These are phyloP conservation scores for Penicillium sp. DNA, from an alignment of 2,329 filamentous ascomycete genomes.

Conservation along the genomic window DNA sequence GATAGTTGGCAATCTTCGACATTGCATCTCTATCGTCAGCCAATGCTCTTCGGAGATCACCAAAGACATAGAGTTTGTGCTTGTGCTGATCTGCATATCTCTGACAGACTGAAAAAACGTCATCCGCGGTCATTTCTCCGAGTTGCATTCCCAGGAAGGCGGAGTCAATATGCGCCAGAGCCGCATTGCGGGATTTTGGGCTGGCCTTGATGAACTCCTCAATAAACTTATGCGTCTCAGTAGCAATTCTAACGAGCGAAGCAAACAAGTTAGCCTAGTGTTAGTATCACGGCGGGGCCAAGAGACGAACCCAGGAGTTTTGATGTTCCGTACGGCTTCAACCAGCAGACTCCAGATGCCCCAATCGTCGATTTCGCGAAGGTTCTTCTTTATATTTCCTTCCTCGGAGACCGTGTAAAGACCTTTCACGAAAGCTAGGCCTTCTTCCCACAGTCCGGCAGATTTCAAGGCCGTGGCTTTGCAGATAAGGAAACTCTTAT, in stretches of 20 bases:
- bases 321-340: conserved; percentile 30
- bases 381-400: conserved; percentile 18
- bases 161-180: conserved; percentile 36
- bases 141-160: conserved; percentile 24
- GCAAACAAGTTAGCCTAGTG: not conserved
- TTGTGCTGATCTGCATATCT: conserved; percentile 41
- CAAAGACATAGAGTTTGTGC: conserved; percentile 45
- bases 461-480: conserved; percentile 39
- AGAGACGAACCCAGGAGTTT: conserved; percentile 32
- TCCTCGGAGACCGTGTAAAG: conserved; percentile 36
- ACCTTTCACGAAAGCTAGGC: conserved; percentile 33
- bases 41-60: conserved; percentile 38
- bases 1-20: conserved; percentile 28
- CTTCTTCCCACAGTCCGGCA: conserved; percentile 38
- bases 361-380: conserved; percentile 44
- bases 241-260: conserved; percentile 25
- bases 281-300: not conserved
- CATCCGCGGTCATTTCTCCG: conserved; percentile 25
- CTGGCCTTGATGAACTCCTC: conserved; percentile 30
- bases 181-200: conserved; percentile 42
- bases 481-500: conserved; percentile 40
- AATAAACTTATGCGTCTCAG: conserved; percentile 33
- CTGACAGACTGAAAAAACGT: conserved; percentile 38
- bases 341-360: conserved; percentile 44
- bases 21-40: conserved; percentile 23